Conservation (phyloP, 2,329 filamentous ascomycete genomes). For the Clonostachys sp. region DNA sequence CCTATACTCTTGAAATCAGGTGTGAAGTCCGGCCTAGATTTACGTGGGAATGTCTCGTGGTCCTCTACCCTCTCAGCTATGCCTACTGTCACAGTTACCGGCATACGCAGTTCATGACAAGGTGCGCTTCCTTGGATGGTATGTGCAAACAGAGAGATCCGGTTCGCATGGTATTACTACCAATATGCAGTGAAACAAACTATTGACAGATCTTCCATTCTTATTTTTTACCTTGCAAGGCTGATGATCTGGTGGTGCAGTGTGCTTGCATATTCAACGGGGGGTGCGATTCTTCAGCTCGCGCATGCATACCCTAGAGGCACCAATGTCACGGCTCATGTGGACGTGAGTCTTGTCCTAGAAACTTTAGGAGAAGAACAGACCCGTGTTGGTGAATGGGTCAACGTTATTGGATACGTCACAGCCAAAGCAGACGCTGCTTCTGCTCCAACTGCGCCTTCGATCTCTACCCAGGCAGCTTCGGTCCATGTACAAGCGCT, state of each 20-base stretch:
- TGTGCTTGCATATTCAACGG: slow-evolving; percentile 44
- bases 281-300: slow-evolving; percentile 59
- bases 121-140: slow-evolving; percentile 91
- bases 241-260: slow-evolving; percentile 20
- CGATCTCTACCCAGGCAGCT: neutral
- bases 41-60: slow-evolving; percentile 41
- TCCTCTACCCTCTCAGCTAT: slow-evolving; percentile 60
- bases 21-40: neutral
- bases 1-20: neutral
- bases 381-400: slow-evolving; percentile 73
- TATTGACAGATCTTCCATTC: neutral
- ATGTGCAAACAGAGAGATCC: slow-evolving; percentile 25
- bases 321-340: slow-evolving; percentile 44
- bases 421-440: slow-evolving; percentile 14
- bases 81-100: slow-evolving; percentile 60
- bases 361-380: slow-evolving; percentile 58
- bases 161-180: too few species aligned
- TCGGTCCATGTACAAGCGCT: slow-evolving; percentile 62
- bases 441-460: neutral
- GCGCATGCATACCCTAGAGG: slow-evolving; percentile 59
- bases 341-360: slow-evolving; percentile 70
- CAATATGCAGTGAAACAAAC: neutral
- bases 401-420: slow-evolving; percentile 85
- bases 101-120: slow-evolving; percentile 59
- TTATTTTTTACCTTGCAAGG: neutral